Percentiles rank a stretch among this genome's conserved stretches.
Conservation (phyloP, 768 basidiomycete species). For the Termitomyces sp. region DNA sequence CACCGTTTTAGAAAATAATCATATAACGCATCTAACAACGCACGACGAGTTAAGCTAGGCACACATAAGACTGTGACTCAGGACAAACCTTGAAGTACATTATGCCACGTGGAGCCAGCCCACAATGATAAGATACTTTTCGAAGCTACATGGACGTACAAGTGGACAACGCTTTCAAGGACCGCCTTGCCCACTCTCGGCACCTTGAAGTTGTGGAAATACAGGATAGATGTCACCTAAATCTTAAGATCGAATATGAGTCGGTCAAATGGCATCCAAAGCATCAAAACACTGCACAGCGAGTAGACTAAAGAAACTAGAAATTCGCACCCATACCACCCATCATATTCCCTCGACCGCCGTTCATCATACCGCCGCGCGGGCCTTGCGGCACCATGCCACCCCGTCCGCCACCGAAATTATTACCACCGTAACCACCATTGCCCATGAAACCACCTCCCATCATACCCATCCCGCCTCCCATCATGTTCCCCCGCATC, state of each 20-base stretch:
- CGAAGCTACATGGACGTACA: too few relatives aligned
- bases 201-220: conserved; percentile 48
- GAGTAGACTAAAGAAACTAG: conserved; percentile 21
- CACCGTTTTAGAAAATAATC: too few relatives aligned
- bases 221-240: conserved; percentile 62
- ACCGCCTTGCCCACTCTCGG: not conserved
- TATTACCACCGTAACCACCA: conserved; percentile 26
- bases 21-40: too few relatives aligned
- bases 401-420: conserved; percentile 31
- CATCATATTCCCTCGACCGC: conserved; percentile 51
- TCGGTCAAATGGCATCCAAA: conserved; percentile 15
- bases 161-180: too few relatives aligned
- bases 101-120: too few relatives aligned
- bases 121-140: too few relatives aligned
- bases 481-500: conserved; percentile 21
- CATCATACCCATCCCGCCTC: conserved; percentile 20
- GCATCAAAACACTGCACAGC: conserved; percentile 23
- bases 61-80: too few relatives aligned
- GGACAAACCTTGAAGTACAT: too few relatives aligned
- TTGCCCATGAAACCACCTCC: conserved; percentile 20
- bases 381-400: conserved; percentile 45
- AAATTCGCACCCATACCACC: conserved; percentile 63
- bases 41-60: too few relatives aligned
- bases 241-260: conserved; percentile 29
- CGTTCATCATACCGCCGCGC: conserved; percentile 50